Percentiles rank a stretch among this genome's conserved stretches.
Evolutionary conservation across 306 rosid species (phyloP).

Genomic region (Prosopis cineraria): DNA sequence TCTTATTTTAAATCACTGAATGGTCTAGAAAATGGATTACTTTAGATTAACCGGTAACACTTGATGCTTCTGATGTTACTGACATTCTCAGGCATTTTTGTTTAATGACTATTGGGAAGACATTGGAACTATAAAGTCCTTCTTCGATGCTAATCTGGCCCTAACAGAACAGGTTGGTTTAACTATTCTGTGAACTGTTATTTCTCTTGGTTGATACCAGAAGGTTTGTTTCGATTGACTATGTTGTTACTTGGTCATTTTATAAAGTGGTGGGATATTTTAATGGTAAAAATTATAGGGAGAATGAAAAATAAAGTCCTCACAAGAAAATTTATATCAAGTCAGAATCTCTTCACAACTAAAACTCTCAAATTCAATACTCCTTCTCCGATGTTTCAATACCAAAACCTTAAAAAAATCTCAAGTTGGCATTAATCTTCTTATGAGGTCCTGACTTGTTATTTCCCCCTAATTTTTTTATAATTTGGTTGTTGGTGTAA

Average conservation of each 20-base stretch:
- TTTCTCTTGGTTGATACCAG: neutral
- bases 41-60: neutral
- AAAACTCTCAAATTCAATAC: too few relatives aligned
- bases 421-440: too few relatives aligned
- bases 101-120: slow-evolving; percentile 99
- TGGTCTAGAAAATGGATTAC: neutral
- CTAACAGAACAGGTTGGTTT: slow-evolving; percentile 78
- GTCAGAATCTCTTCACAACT: too few relatives aligned
- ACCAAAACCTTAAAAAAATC: too few relatives aligned
- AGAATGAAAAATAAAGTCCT: too few relatives aligned
- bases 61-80: slow-evolving; percentile 16
- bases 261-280: neutral
- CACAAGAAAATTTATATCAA: too few relatives aligned
- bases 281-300: too few relatives aligned
- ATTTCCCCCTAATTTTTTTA: too few relatives aligned
- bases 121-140: slow-evolving; percentile 90
- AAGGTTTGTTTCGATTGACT: neutral
- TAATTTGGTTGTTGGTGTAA: too few relatives aligned
- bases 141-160: slow-evolving; percentile 90
- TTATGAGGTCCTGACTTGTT: too few relatives aligned
- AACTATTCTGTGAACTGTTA: slow-evolving; percentile 15
- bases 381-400: too few relatives aligned
- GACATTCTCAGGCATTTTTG: slow-evolving; percentile 70
- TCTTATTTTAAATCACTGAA: neutral
- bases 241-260: slow-evolving; percentile 3